Evolutionary conservation across 2,329 filamentous ascomycete genomes (phyloP), one percentile per base, ranked within the genome.

Genomic region (Phyllosticta capitalensis): DNA sequence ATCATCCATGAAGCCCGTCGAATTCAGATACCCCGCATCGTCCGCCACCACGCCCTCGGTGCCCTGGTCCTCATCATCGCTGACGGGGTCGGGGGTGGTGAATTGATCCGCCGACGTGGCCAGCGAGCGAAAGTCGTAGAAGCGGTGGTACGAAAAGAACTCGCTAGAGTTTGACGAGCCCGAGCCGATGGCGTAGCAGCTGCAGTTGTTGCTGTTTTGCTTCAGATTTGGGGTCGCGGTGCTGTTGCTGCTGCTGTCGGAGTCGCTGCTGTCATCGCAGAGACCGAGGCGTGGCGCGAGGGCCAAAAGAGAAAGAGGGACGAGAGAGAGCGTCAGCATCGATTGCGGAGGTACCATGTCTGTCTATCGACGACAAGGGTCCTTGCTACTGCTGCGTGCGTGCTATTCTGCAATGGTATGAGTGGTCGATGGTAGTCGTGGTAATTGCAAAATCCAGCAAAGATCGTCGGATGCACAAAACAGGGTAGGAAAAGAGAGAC

Each of bases 111-210:
- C 17, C 61, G 64, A 57, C n/a, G 72, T 64, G 19, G 70, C 66
- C 7, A 79, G 68, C 48, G 72, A 68, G 24, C 78, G 76, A 63
- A 81, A 81, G 67, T 81, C 78, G 70, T 74, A 80, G 66, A 81
- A 76, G 55, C 74, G 75, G 70, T 81, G 76, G 67, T 80, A 73
- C 53, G 77, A 73, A 64, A 81, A 81, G 67, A 78, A 79, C 6
- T 72, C 49, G 30, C 49, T 51, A 1, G 49, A 54, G 14, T 52
- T 52, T 45, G 30, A n/a, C 22, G 21, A 28, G 10, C 74, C 71
- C 24, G 77, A 75, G 1, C 74, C 72, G 26, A 79, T 71, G 9
- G 75, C 69, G 61, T 79, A 81, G 68, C 78, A 80, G 58, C 76
- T 73, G 63, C 78, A 80, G 52, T 74, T 67, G 30, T 64, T 57